Conservation (phyloP, 768 basidiomycete genomes). For the Lactifluus echinatus region DNA sequence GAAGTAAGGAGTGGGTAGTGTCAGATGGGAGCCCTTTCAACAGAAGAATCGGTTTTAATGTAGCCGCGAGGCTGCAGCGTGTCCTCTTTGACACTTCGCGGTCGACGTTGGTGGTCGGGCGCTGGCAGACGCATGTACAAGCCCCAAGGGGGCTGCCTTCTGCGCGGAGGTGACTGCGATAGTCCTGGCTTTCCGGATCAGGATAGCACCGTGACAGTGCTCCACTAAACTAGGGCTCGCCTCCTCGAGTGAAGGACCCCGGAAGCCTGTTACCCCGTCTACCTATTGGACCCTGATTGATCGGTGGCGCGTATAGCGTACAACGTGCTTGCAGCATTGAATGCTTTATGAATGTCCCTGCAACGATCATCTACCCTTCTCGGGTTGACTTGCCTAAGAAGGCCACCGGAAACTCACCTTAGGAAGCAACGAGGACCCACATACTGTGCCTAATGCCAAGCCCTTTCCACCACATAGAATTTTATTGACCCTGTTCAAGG, state of each 20-base stretch:
- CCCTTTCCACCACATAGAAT: neutral
- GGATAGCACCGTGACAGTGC: constrained; percentile 2
- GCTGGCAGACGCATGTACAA: neutral
- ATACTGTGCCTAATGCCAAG: neutral
- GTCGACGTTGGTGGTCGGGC: neutral
- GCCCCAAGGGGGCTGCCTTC: neutral
- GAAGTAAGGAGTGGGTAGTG: neutral
- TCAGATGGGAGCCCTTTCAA: neutral
- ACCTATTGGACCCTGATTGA: neutral
- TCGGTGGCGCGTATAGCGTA: neutral
- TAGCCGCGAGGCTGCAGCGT: constrained; percentile 13
- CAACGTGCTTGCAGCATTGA: constrained; percentile 15
- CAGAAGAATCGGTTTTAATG: constrained; percentile 5
- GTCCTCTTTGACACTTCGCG: neutral
- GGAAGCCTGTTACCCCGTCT: neutral
- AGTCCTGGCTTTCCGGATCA: neutral
- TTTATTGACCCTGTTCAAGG: neutral
- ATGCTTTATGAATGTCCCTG: neutral
- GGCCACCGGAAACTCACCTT: neutral
- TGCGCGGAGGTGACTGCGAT: neutral
- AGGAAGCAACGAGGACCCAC: neutral
- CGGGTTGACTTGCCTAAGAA: neutral
- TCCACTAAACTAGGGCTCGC: neutral
- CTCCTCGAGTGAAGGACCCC: neutral
- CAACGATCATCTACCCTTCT: neutral